Conservation (phyloP, 192 early-diverging fungal species). For the Coemansia sp. region DNA sequence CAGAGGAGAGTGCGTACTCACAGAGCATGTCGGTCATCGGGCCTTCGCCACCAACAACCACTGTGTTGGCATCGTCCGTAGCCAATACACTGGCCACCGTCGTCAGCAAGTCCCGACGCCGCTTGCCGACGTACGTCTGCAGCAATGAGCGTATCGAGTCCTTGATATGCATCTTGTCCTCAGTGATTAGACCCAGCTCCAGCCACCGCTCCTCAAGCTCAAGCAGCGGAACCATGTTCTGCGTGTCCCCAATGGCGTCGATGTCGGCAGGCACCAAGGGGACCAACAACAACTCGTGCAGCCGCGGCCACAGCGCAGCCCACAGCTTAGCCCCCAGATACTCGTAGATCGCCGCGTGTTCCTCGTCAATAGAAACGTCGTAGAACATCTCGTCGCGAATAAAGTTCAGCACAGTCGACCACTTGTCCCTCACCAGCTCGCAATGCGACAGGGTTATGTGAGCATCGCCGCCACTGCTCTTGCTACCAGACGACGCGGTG, state of each 20-base stretch:
- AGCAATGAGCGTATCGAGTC: conserved; percentile 25
- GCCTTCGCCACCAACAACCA: conserved; percentile 34
- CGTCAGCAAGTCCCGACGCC: conserved; percentile 39
- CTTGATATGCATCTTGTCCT: conserved; percentile 16
- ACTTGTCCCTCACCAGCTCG: conserved; percentile 30
- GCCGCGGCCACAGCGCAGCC: conserved; percentile 20
- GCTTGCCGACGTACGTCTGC: conserved; percentile 32
- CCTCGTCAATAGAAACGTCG: conserved; percentile 36
- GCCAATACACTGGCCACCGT: conserved; percentile 30
- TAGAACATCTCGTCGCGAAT: conserved; percentile 41
- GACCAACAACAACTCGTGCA: conserved; percentile 19
- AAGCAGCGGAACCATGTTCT: conserved; percentile 29
- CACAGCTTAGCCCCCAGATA: conserved; percentile 36
- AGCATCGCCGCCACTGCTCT: background rate
- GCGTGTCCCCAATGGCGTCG: conserved; percentile 20
- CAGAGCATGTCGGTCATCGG: conserved; percentile 14
- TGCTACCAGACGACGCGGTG: background rate
- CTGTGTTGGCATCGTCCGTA: conserved; percentile 36
- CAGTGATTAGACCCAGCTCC: conserved; percentile 20
- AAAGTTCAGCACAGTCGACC: conserved; percentile 33
- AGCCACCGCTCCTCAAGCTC: conserved; percentile 44
- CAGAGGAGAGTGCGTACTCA: conserved; percentile 6
- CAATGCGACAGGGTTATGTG: background rate
- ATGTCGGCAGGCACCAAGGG: conserved; percentile 28
- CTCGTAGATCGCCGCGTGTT: conserved; percentile 30